Conservation (phyloP, 495 filamentous ascomycete species). For the Xylaria flabelliformis region DNA sequence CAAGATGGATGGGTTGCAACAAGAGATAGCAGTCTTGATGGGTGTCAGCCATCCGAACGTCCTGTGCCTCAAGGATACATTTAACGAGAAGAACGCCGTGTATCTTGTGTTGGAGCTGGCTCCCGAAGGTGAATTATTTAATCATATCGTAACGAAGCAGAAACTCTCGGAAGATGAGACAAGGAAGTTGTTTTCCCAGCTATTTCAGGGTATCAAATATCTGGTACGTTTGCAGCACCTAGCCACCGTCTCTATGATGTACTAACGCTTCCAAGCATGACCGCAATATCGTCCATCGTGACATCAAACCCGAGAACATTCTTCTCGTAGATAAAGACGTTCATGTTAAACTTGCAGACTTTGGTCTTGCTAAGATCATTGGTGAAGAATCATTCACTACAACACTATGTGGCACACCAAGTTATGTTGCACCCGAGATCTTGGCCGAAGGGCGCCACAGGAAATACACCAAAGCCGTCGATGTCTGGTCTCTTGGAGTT, state of each 20-base stretch:
- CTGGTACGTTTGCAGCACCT: conserved; percentile 65
- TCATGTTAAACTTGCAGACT: conserved; percentile 92
- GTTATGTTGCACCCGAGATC: conserved; percentile 96
- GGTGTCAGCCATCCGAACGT: conserved; percentile 95
- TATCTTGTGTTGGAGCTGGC: conserved; percentile 94
- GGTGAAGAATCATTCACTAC: conserved; percentile 99
- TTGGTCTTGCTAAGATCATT: conserved; percentile 97
- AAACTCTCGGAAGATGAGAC: conserved; percentile 86
- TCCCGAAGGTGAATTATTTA: conserved; percentile 92
- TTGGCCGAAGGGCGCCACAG: conserved; percentile 76
- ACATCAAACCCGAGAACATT: conserved; percentile 99
- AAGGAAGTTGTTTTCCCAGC: conserved; percentile 84
- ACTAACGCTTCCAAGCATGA: conserved; percentile 78
- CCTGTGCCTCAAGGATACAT: conserved; percentile 92
- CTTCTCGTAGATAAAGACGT: conserved; percentile 83
- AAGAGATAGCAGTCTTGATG: conserved; percentile 97
- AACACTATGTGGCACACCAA: conserved; percentile 94
- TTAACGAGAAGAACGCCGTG: conserved; percentile 88
- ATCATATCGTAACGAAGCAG: conserved; percentile 84
- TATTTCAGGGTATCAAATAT: conserved; percentile 95
- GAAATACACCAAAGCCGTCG: conserved; percentile 92
- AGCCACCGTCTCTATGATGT: conserved; percentile 4
- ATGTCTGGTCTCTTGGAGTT: conserved; percentile 96
- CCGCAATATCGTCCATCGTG: conserved; percentile 94
- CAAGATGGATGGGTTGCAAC: conserved; percentile 83